These are phyloP conservation scores for Pisolithus albus DNA, from an alignment of 768 basidiomycete species.

Conservation along the genomic window DNA sequence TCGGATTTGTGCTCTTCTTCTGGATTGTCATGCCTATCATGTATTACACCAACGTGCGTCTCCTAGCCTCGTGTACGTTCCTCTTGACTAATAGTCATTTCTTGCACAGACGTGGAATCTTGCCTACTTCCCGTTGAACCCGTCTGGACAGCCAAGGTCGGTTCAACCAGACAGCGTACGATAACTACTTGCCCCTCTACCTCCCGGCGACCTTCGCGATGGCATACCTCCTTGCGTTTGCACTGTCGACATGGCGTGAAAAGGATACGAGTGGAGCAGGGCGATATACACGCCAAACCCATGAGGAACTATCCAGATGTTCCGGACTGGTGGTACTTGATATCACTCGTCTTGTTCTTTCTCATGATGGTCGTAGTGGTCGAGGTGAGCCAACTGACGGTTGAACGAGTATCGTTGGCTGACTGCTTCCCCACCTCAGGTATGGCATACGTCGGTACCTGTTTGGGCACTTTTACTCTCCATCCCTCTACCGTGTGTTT, in stretches of 20 bases:
- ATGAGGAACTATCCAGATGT: constrained; percentile 94
- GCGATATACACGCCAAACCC: constrained; percentile 92
- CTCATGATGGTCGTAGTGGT: constrained; percentile 64
- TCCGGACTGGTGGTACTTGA: constrained; percentile 82
- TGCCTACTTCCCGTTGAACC: constrained; percentile 84
- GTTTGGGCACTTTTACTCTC: constrained; percentile 79
- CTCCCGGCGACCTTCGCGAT: constrained; percentile 85
- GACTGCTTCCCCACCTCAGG: constrained; percentile 29
- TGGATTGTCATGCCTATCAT: constrained; percentile 87
- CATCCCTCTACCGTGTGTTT: constrained; percentile 63
- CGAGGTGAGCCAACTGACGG: constrained; percentile 43
- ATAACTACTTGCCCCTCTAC: constrained; percentile 82
- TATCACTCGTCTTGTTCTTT: constrained; percentile 63
- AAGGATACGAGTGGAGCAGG: constrained; percentile 68
- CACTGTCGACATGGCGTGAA: constrained; percentile 72
- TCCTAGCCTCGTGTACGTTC: not conserved
- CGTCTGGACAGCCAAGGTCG: constrained; percentile 59
- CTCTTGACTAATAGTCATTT: constrained; percentile 6
- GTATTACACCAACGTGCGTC: constrained; percentile 89
- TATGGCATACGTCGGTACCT: constrained; percentile 79
- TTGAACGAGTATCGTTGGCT: constrained; percentile 5
- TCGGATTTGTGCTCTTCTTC: constrained; percentile 84
- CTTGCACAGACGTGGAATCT: constrained; percentile 64
- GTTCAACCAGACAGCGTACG: constrained; percentile 74
- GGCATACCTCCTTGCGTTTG: constrained; percentile 84